Base-by-base conservation (phyloP, 2,329 filamentous ascomycete genomes). In the Sporothrix brasiliensis region DNA sequence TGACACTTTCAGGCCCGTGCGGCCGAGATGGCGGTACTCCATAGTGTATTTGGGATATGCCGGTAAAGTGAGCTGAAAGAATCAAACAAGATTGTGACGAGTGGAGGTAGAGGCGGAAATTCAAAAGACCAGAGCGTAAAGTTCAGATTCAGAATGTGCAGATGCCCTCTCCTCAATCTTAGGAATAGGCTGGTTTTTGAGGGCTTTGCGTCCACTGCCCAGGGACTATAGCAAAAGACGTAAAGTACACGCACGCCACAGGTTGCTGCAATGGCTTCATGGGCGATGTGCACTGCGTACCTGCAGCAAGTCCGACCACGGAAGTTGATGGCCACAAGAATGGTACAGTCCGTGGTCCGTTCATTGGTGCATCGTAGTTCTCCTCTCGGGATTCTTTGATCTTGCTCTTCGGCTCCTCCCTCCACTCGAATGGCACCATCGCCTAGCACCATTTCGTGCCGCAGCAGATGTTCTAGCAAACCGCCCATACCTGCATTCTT, bases 1-100 rank as follows among this genome's bases (percentile, higher is more conserved):
- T 39, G 90, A 93, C 47, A 93, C 90, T 78, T 92, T 88, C 21
- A 93, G 84, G 69, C 91, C 91, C 19, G 89, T 90, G 52, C 86
- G 86, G 76, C 91, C 91, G 9, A 92, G 84, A 79, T 88, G 88
- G 74, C 90, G 88, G 80, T 92, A 92, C 76, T 89, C 83, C 90
- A 92, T 92, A 44, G 60, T 67, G 60, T 41, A 13, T 9, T 9
- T 19, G 13, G 34, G 19, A 58, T 41, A 13, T 4, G 52, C 24
- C 13, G 19, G 6, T n/a, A n/a, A 9, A 34, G 21, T 5, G 14
- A 49, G 39, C 21, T 56, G 66, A 34, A 4, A 56, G 52, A 44
- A 56, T 13, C 41, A 34, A 49, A 34, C 14, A 65, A 34, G 21
- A n/a, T 39, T 39, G 3, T 21, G 54, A 47, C n/a, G 21, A 24